Base-by-base conservation (phyloP, 352 stramenopile species). In the Phytophthora macrochlamydospora region DNA sequence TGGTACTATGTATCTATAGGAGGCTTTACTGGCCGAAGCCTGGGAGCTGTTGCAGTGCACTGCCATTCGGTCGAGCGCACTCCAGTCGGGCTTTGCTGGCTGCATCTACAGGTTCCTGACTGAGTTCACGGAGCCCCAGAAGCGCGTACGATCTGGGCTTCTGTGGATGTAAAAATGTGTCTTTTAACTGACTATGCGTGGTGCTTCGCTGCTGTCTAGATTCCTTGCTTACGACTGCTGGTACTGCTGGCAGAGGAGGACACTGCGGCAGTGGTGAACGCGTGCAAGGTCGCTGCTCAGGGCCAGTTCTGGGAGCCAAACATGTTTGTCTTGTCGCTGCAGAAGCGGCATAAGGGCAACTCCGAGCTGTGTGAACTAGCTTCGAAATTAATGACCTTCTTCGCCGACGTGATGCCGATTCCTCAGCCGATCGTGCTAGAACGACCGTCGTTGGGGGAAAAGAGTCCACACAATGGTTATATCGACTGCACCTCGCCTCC, bases 291-390 rank as follows among this genome's bases (percentile, higher is more conserved):
- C 56, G 85, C 83, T 29, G 75, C 76, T 2, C 83, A 92, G 57
- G 85, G 85, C 2, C 83, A 90, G 32, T 62, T 83, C 12, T 92
- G 85, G 80, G 76, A 91, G 62, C 85, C 85, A 35, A 88, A 90
- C 54, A 91, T 92, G 78, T 94, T 91, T 51, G 81, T 94, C 44
- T 83, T 89, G 38, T 89, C 82, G 24, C 58, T 94, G 11, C 79
- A 87, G 50, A 92, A 91, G 57, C 85, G 85, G 2, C 80, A 94
- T 50, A 71, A 69, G 24, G 78, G 81, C 46, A 87, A 83, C 60
- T 43, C 69, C 9, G 65, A 44, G 42, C 71, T 94, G 31, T 73
- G 75, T 31, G 65, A 80, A 2, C 61, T 90, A 14, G 77, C 70
- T 0, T 57, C 62, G 11, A 69, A 77, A 30, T 57, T 94, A 37